Evolutionary conservation across 208 protist genomes (phyloP), one percentile per base, ranked within the genome.

Genomic region (Trypanosoma platydactyli): DNA sequence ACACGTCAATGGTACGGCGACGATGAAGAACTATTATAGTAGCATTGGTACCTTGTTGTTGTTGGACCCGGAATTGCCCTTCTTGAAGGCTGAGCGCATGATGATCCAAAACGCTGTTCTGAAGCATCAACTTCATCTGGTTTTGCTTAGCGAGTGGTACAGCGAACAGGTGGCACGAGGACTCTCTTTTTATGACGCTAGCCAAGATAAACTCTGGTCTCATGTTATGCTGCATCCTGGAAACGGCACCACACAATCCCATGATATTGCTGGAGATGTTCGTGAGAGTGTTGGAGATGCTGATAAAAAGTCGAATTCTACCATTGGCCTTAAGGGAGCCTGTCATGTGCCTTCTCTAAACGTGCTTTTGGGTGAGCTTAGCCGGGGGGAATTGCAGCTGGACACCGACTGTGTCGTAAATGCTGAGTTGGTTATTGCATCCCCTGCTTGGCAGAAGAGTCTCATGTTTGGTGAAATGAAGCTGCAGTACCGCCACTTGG

Each of bases 101-200:
- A 57, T 80, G 3, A 71, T 91, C 44, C 56, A 24, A 0, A 18
- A 45, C 3, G 71, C 78, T 4, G 73, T 87, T 54, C 58, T 42
- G 18, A 40, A 51, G 0, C 53, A 75, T 18, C 54, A 71, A 22
- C 71, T 87, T 5, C 56, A 78, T 50, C 46, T 90, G 22, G 38
- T 90, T 42, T 52, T 90, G 11, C 53, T 87, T 1, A 81, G 73
- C 6, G 80, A 85, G 25, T 87, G 80, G 84, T 73, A 77, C 55
- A 83, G 66, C 46, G 67, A 64, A 5, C 0, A 41, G 40, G 46
- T 73, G 38, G 57, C 59, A 64, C 40, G 29, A 27, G 57, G 41
- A n/a, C 35, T 67, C 22, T 63, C 40, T 48, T 67, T 59, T 35
- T 46, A 67, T 25, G 35, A 66, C 48, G 24, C 25, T 9, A 56